Evolutionary conservation across 2,329 filamentous ascomycete genomes (phyloP).

Genomic region (Alternaria panax): DNA sequence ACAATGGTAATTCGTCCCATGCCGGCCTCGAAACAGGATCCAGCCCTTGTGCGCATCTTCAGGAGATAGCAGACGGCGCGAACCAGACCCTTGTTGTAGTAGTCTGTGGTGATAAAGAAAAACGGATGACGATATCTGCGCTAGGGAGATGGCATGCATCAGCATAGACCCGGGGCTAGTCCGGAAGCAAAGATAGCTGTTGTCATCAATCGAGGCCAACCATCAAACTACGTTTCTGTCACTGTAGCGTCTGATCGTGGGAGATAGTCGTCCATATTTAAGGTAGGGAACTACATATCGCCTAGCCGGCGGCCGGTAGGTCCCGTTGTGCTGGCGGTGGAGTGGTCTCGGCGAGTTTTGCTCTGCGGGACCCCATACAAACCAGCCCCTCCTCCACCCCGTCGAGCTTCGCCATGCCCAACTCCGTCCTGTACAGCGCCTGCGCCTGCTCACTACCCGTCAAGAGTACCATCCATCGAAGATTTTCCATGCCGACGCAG

Average conservation of each 20-base stretch:
- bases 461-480: slow-evolving; percentile 56
- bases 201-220: slow-evolving; percentile 33
- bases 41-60: slow-evolving; percentile 5
- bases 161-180: slow-evolving; percentile 18
- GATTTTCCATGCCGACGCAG: slow-evolving; percentile 63
- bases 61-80: slow-evolving; percentile 1
- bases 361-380: slow-evolving; percentile 37
- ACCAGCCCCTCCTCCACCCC: slow-evolving; percentile 27
- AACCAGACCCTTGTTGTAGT: slow-evolving; percentile 10
- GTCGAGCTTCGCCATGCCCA: slow-evolving; percentile 39
- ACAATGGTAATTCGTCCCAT: not conserved
- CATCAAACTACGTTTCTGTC: slow-evolving; percentile 31
- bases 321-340: slow-evolving; percentile 12
- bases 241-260: slow-evolving; percentile 28
- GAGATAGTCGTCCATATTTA: slow-evolving; percentile 27
- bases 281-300: slow-evolving; percentile 8
- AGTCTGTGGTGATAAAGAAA: slow-evolving; percentile 14
- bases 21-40: not conserved
- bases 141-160: slow-evolving; percentile 15
- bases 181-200: slow-evolving; percentile 24
- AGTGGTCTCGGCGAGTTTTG: slow-evolving; percentile 24
- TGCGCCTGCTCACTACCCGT: slow-evolving; percentile 36
- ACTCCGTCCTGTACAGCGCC: slow-evolving; percentile 35
- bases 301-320: slow-evolving; percentile 5
- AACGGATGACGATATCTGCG: slow-evolving; percentile 16